Conservation (phyloP, 208 protist genomes). For the Leishmania aethiopica region DNA sequence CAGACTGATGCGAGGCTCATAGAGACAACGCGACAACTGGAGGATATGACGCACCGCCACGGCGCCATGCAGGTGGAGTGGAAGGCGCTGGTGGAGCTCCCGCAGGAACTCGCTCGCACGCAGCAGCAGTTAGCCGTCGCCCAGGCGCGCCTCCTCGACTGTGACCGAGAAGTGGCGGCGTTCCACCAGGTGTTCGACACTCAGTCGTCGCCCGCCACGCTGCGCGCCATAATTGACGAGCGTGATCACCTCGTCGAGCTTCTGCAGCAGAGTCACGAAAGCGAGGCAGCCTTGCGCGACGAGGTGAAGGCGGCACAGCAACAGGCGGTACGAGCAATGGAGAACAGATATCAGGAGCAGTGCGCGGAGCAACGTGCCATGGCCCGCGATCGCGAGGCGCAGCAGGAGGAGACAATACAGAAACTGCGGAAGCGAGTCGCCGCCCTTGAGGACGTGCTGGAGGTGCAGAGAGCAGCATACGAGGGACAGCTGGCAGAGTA, state of each 20-base stretch:
- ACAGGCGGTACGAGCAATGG: constrained; percentile 18
- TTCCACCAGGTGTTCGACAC: constrained; percentile 38
- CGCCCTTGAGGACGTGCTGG: constrained; percentile 14
- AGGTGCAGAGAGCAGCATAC: constrained; percentile 28
- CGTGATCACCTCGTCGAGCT: constrained; percentile 55
- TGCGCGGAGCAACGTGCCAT: constrained; percentile 28
- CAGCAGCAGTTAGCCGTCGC: constrained; percentile 44
- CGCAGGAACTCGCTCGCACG: constrained; percentile 45
- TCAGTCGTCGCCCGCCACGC: constrained; percentile 34
- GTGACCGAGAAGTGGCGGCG: constrained; percentile 32
- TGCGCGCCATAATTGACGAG: constrained; percentile 44
- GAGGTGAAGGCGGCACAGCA: constrained; percentile 37
- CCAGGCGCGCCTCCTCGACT: constrained; percentile 33
- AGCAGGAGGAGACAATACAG: constrained; percentile 18
- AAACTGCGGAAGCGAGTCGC: constrained; percentile 13
- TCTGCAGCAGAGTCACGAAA: constrained; percentile 49
- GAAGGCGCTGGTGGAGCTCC: constrained; percentile 36
- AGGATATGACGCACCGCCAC: constrained; percentile 37
- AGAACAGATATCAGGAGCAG: constrained; percentile 16
- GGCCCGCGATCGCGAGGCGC: constrained; percentile 36
- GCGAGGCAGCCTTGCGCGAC: constrained; percentile 34
- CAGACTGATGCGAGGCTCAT: constrained; percentile 29
- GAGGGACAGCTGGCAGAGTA: constrained; percentile 28
- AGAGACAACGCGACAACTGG: constrained; percentile 18
- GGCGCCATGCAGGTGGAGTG: constrained; percentile 40